Base-by-base conservation (phyloP, 148 eudicot species). In the Camellia japonica region DNA sequence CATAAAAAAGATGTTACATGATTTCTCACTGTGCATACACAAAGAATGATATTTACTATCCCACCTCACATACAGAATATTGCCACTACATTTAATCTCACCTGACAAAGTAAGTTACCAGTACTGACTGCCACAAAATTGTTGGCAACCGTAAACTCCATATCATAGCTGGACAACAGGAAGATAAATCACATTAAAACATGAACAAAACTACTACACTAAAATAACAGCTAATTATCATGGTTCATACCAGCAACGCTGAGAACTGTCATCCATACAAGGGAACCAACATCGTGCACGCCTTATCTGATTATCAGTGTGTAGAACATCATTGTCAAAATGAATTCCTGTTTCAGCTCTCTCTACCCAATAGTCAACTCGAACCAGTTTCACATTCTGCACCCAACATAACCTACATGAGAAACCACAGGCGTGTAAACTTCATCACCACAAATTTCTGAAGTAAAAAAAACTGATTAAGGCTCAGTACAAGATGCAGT, bases 201-300 rank as follows among this genome's bases (percentile, higher is more conserved):
- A 38, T 59, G 20, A 54, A 12, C 58, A 51, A 80, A 72, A 60
- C n/a, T 18, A 12, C 18, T 70, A 77, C 18, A 68, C 69, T 71
- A 71, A 0, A 55, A 80, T 72, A 71, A 52, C 11, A 61, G 46
- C 68, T 16, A 76, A 49, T 70, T 73, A 75, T 74, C 65, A 71
- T 63, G 61, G 79, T 52, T 82, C 78, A 74, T 91, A 97, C 99
- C 99, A 88, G 94, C 99, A 97, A 77, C 90, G 86, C 83, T 97
- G 98, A 78, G 88, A 87, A 84, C 82, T 83, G 66, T 94, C 95
- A 78, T 97, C 99, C 92, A 97, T 88, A 84, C 98, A 94, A 71
- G 99, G 99, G 83, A 97, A 97, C 99, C 99, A 97, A 87, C 99
- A 94, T 80, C 95, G 92, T 73, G 99, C 95, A 80, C 99, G 98